phyloP scores from a whole-genome alignment of 768 basidiomycete genomes.

The Crassisporium funariophilum region DNA sequence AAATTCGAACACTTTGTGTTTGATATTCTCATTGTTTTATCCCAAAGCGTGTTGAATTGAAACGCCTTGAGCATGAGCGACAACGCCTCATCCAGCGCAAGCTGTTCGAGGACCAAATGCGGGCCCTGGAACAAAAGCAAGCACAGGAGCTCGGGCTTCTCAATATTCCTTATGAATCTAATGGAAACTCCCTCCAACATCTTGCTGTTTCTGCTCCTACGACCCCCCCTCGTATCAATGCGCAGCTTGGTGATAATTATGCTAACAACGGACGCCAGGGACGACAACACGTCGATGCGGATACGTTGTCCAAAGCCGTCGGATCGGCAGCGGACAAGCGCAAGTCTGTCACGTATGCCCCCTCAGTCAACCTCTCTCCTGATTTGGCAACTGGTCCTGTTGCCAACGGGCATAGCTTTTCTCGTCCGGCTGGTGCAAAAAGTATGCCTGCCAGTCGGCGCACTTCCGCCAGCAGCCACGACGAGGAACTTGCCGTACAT shows the following conservation, averaged over 20 bases:
- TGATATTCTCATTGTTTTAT: constrained; percentile 10
- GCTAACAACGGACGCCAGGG: constrained; percentile 42
- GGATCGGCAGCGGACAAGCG: constrained; percentile 75
- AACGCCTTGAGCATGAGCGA: constrained; percentile 89
- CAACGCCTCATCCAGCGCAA: constrained; percentile 85
- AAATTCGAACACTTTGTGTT: constrained; percentile 3
- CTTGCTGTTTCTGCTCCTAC: constrained; percentile 89
- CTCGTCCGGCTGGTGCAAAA: constrained; percentile 76
- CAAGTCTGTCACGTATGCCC: constrained; percentile 85
- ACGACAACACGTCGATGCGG: constrained; percentile 59
- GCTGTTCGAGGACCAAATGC: constrained; percentile 97
- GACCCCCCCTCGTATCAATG: constrained; percentile 80
- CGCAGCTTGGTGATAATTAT: constrained; percentile 62
- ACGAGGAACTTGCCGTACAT: constrained; percentile 78
- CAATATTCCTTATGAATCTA: constrained; percentile 67
- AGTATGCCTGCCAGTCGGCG: constrained; percentile 93
- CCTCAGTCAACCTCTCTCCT: constrained; percentile 73
- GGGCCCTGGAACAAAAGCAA: constrained; percentile 88
- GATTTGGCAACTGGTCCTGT: constrained; percentile 53
- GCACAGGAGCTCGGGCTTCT: constrained; percentile 85
- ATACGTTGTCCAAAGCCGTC: constrained; percentile 68
- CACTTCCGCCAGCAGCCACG: constrained; percentile 85
- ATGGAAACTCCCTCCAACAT: constrained; percentile 60
- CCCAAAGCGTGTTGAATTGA: constrained; percentile 81
- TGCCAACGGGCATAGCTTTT: constrained; percentile 54